Conservation (phyloP, 1,284 basidiomycete species). For the Fomes fomentarius region DNA sequence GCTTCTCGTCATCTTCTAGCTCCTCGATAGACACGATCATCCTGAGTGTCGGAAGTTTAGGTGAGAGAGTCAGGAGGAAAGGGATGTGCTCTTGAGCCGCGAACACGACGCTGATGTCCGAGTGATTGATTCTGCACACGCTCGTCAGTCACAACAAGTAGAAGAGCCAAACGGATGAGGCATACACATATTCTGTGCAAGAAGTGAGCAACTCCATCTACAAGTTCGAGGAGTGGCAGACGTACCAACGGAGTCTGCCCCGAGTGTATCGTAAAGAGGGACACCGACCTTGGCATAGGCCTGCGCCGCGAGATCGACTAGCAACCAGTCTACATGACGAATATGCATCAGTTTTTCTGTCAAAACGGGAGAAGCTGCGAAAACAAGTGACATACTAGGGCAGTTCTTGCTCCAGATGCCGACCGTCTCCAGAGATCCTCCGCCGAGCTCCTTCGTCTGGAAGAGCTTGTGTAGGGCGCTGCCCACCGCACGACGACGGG, state of each 20-base stretch:
- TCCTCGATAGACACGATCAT: slow-evolving; percentile 83
- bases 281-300: slow-evolving; percentile 84
- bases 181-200: slow-evolving; percentile 72
- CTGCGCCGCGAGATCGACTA: slow-evolving; percentile 80
- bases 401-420: slow-evolving; percentile 80
- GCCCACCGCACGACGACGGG: slow-evolving; percentile 69
- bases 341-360: slow-evolving; percentile 65
- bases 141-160: background rate
- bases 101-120: slow-evolving; percentile 79
- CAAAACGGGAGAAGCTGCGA: too few relatives aligned
- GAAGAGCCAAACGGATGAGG: background rate
- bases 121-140: slow-evolving; percentile 75
- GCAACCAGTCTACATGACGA: slow-evolving; percentile 87
- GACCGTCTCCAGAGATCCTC: slow-evolving; percentile 67
- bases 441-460: slow-evolving; percentile 60
- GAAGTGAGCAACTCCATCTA: too few relatives aligned
- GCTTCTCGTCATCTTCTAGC: slow-evolving; percentile 58
- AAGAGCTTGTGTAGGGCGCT: slow-evolving; percentile 75
- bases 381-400: slow-evolving; percentile 73
- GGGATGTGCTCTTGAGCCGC: slow-evolving; percentile 77
- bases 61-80: slow-evolving; percentile 69
- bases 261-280: slow-evolving; percentile 90
- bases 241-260: slow-evolving; percentile 80
- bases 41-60: slow-evolving; percentile 67
- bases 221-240: too few relatives aligned